Base-by-base conservation (phyloP, 495 filamentous ascomycete species). In the Penicillium verhagenii region DNA sequence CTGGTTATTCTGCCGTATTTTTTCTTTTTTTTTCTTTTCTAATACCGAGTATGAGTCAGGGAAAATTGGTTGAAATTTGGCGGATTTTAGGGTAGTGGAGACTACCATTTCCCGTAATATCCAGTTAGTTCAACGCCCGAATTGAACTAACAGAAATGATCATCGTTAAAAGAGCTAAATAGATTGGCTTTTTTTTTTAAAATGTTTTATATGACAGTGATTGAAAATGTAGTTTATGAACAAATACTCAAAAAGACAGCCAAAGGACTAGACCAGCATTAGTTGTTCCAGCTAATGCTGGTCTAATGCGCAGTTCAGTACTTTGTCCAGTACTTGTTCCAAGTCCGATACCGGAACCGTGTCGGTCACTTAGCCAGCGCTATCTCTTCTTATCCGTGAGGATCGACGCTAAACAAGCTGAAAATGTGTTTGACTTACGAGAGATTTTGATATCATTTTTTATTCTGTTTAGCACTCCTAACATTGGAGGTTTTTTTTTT, bases 21-120 rank as follows among this genome's bases (percentile, higher is more conserved):
- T 39, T 26, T 61, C 43, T 31, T 61, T 24, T 42, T 33, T 61
- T 52, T 50, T 59, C 37, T 47, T 39, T 52, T 45, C 51, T 14
- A 39, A n/a, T n/a, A n/a, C n/a, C n/a, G n/a, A 39, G 24, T 29
- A 61, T 58, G 57, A 61, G 55, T 65, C 62, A 65, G n/a, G n/a
- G n/a, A n/a, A n/a, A n/a, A 60, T 11, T 51, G 25, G 52, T 58
- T 56, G 48, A 49, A n/a, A 45, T 37, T 35, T 20, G 35, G 50
- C 35, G 33, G 53, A 55, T 28, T 39, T 38, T 50, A 40, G 28
- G 16, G 5, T 28, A 23, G 51, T 53, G 51, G 50, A 33, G 38
- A 52, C 35, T 6, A 21, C 4, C 23, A 26, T 14, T 31, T 38
- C 25, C 37, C 23, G 11, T 19, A 21, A 16, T 16, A 5, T 31